A percentile compares a stretch with the other conserved stretches of the same genome.
phyloP scores from a whole-genome alignment of 208 protist genomes.

The Kentomonas sorsogonicus region DNA sequence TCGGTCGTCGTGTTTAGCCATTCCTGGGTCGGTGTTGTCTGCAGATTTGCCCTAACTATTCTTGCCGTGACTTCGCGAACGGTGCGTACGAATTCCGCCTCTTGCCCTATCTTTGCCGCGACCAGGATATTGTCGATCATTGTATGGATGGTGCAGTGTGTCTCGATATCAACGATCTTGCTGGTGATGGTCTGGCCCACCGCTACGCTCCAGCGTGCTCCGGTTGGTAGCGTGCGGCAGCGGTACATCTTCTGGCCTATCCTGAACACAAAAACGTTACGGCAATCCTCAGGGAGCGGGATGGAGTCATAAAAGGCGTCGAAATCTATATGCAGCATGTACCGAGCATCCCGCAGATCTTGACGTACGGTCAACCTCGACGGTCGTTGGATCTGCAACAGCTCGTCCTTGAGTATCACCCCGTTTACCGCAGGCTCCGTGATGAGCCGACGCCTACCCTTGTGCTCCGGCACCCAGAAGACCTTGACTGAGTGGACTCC shows the following conservation, averaged over 20 bases:
- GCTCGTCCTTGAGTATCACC: background rate
- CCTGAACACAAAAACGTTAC: conserved; percentile 7
- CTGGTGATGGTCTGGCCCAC: conserved; percentile 16
- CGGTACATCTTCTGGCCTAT: background rate
- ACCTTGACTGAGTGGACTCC: background rate
- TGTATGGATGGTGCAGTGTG: conserved; percentile 14
- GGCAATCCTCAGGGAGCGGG: background rate
- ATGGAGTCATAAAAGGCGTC: conserved; percentile 8
- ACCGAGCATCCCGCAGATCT: background rate
- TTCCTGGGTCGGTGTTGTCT: conserved; percentile 10
- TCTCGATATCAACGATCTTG: conserved; percentile 18
- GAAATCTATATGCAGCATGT: conserved; percentile 8
- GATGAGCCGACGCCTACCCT: conserved; percentile 5
- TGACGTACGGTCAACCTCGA: background rate
- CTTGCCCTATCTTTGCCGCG: conserved; percentile 8
- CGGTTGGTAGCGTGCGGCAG: conserved; percentile 1
- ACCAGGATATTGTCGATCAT: conserved; percentile 22
- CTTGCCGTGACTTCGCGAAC: conserved; percentile 8
- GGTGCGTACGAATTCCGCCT: conserved; percentile 12
- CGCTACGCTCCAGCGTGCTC: conserved; percentile 12
- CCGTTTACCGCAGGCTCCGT: conserved; percentile 7
- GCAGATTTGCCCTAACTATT: conserved; percentile 10
- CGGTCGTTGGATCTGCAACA: background rate
- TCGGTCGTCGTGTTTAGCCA: background rate
- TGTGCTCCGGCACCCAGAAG: conserved; percentile 4